phyloP scores from a whole-genome alignment of 345 rosid species.

The Bruguiera gymnorhiza region DNA sequence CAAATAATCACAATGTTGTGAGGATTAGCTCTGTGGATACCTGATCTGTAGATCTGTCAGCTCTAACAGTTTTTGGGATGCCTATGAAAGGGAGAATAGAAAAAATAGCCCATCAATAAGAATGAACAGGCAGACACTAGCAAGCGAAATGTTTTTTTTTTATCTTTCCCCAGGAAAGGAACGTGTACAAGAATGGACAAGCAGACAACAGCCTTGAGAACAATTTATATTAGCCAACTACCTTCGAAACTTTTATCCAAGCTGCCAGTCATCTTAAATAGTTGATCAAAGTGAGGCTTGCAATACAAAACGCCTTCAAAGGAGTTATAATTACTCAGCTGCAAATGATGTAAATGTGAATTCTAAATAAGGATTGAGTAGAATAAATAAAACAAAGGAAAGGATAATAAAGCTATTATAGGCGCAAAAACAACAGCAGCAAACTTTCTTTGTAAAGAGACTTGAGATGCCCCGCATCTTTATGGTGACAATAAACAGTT shows the following conservation, averaged over 20 bases:
- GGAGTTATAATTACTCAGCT: slow-evolving; percentile 62
- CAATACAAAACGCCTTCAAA: slow-evolving; percentile 75
- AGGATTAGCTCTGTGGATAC: slow-evolving; percentile 21
- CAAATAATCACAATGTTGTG: neutral
- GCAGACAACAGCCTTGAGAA: neutral
- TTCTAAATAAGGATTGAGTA: neutral
- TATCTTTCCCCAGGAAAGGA: too few species aligned
- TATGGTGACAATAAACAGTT: neutral
- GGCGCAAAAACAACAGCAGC: neutral
- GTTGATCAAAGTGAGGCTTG: slow-evolving; percentile 82
- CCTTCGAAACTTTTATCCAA: slow-evolving; percentile 78
- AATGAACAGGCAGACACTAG: neutral
- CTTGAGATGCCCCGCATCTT: neutral
- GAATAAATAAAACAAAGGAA: neutral
- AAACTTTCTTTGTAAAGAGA: neutral
- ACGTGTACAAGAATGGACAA: neutral
- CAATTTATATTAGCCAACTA: slow-evolving; percentile 10
- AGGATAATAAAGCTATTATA: neutral
- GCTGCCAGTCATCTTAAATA: slow-evolving; percentile 75
- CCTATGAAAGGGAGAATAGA: slow-evolving; percentile 32
- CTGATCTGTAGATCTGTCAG: slow-evolving; percentile 51
- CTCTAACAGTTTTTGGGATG: slow-evolving; percentile 52
- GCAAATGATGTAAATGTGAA: slow-evolving; percentile 19
- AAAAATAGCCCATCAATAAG: neutral
- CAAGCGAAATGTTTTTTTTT: too few species aligned